Conservation (phyloP, 2,329 filamentous ascomycete species). For the Immersiporthe knoxdaviesiana region DNA sequence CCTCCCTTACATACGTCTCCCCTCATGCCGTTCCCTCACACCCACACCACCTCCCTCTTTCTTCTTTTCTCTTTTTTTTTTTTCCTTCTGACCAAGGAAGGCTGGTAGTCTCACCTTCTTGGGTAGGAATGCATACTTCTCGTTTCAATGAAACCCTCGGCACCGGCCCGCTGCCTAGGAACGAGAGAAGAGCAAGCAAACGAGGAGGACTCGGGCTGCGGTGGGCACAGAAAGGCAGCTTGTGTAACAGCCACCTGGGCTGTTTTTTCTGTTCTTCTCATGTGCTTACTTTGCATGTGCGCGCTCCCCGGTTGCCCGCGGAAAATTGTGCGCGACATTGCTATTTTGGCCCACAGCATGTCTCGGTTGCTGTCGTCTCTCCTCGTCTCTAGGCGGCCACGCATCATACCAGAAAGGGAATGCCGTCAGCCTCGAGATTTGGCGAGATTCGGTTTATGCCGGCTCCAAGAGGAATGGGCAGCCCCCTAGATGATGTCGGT, state of each 20-base stretch:
- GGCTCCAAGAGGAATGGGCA: neutral
- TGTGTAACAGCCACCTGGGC: neutral
- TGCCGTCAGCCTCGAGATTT: neutral
- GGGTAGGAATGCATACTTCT: neutral
- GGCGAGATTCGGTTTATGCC: neutral
- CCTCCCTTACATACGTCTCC: slow-evolving; percentile 20
- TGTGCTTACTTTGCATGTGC: neutral
- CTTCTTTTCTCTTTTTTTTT: neutral
- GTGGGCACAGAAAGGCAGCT: slow-evolving; percentile 13
- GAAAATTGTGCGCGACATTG: neutral
- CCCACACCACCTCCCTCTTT: neutral
- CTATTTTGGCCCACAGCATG: neutral
- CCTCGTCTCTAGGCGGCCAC: neutral
- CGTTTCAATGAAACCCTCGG: neutral
- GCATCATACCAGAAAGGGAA: neutral
- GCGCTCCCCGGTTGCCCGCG: neutral
- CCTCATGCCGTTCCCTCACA: neutral
- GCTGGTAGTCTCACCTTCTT: neutral
- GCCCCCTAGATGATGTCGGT: neutral
- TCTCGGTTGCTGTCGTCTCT: neutral
- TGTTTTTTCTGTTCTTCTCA: neutral
- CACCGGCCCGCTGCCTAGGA: neutral
- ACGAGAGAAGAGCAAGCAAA: neutral
- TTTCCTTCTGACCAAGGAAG: neutral
- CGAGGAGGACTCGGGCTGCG: slow-evolving; percentile 6